Percentiles rank a stretch among this genome's conserved stretches.
phyloP scores from a whole-genome alignment of 176 grass and related monocot genomes.

The Juncus effusus region DNA sequence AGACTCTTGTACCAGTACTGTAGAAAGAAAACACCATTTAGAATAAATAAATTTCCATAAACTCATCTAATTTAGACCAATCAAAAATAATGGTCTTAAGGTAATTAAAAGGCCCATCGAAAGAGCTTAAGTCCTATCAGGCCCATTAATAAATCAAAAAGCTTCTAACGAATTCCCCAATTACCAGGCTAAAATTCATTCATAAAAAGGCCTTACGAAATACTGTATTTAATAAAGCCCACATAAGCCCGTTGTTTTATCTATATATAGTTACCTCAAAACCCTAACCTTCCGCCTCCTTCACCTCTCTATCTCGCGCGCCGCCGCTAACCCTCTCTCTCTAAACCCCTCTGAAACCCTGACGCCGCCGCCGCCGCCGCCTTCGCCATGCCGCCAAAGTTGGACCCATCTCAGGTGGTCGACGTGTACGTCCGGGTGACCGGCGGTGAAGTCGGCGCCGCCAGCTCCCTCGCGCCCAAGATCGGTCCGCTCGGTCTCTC shows the following conservation, averaged over 20 bases:
- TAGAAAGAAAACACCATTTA: too few relatives aligned
- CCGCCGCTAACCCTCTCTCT: conserved; percentile 20
- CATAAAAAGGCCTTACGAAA: too few relatives aligned
- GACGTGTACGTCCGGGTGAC: conserved; percentile 90
- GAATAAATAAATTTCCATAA: too few relatives aligned
- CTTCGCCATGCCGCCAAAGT: conserved; percentile 69
- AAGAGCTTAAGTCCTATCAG: too few relatives aligned
- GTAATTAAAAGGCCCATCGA: too few relatives aligned
- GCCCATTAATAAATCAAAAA: too few relatives aligned
- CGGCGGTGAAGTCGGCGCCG: conserved; percentile 90
- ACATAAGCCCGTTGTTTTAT: background rate
- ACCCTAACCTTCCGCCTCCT: conserved; percentile 17
- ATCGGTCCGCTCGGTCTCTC: conserved; percentile 93
- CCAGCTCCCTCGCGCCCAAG: conserved; percentile 80
- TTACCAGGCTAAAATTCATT: too few relatives aligned
- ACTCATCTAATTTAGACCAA: too few relatives aligned
- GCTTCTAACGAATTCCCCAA: too few relatives aligned
- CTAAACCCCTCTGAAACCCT: background rate
- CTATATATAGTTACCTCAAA: background rate
- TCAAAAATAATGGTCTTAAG: too few relatives aligned
- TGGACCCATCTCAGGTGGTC: conserved; percentile 75
- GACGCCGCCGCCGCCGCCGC: background rate
- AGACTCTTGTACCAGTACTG: too few relatives aligned
- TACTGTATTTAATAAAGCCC: background rate
- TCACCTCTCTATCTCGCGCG: background rate